A percentile compares a stretch with the other conserved stretches of the same genome.
These are phyloP conservation scores for Warburgia ugandensis DNA, from an alignment of 164 flowering plant genomes.

Conservation along the genomic window DNA sequence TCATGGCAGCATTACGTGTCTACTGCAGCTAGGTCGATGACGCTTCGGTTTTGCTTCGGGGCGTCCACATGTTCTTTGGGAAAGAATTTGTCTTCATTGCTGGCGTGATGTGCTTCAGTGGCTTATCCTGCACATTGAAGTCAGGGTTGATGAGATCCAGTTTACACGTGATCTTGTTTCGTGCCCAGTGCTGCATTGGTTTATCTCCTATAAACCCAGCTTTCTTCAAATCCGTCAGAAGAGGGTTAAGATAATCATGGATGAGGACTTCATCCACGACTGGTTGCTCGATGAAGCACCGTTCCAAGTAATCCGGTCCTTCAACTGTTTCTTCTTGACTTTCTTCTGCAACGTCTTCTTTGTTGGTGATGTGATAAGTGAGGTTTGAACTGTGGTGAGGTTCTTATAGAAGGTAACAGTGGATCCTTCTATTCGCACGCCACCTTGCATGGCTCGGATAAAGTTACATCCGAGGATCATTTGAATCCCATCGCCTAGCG, in stretches of 20 bases:
- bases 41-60: background rate
- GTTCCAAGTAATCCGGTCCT: no score
- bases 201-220: background rate
- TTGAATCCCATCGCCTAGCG: background rate
- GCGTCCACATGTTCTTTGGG: background rate
- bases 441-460: background rate
- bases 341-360: no score
- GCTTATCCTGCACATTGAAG: background rate
- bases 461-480: constrained; percentile 3
- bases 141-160: constrained; percentile 7
- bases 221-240: background rate
- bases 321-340: no score
- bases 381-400: background rate
- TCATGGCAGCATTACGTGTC: constrained; percentile 5
- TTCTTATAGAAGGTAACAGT: constrained; percentile 1
- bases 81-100: background rate
- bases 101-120: constrained; percentile 12
- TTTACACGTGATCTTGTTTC: background rate
- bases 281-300: no score
- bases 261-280: no score
- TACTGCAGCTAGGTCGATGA: constrained; percentile 1
- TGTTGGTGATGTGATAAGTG: no score
- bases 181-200: background rate
- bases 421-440: background rate
- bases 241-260: no score